Conservation (phyloP, 83 land plant species). For the Picea abies region DNA sequence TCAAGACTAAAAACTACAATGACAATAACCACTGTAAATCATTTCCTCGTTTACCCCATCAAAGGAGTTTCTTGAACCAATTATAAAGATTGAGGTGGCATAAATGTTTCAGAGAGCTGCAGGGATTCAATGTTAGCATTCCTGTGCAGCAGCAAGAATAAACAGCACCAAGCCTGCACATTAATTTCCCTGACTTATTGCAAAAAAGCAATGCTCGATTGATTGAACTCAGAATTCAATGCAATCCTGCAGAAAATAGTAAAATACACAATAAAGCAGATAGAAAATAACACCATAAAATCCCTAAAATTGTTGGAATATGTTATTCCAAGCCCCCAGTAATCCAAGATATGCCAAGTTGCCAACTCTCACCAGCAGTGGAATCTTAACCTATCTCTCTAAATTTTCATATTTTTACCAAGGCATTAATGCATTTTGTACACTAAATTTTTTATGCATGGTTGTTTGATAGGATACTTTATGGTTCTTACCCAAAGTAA, state of each 20-base stretch:
- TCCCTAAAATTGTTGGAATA: too few relatives aligned
- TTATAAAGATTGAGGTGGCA: not conserved
- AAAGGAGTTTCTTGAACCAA: too few relatives aligned
- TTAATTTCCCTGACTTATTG: not conserved
- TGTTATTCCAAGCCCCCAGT: too few relatives aligned
- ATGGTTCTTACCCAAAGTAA: not conserved
- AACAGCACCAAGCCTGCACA: not conserved
- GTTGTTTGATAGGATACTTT: not conserved
- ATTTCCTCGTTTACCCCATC: too few relatives aligned
- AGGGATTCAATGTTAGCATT: not conserved
- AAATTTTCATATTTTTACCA: not conserved
- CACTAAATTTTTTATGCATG: not conserved
- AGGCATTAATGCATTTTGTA: not conserved
- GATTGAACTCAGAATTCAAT: not conserved
- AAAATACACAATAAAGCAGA: not conserved
- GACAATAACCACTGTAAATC: too few relatives aligned
- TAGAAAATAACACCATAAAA: too few relatives aligned
- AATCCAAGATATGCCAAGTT: too few relatives aligned
- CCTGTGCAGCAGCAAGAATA: not conserved
- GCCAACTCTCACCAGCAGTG: too few relatives aligned
- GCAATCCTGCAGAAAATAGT: not conserved
- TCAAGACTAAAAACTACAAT: too few relatives aligned
- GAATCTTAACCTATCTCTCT: not conserved
- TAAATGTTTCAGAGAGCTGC: not conserved
- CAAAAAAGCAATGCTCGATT: not conserved